Percentiles rank a stretch among this genome's conserved stretches.
Conservation (phyloP, 768 basidiomycete genomes). For the Phlebiopsis gigantea region DNA sequence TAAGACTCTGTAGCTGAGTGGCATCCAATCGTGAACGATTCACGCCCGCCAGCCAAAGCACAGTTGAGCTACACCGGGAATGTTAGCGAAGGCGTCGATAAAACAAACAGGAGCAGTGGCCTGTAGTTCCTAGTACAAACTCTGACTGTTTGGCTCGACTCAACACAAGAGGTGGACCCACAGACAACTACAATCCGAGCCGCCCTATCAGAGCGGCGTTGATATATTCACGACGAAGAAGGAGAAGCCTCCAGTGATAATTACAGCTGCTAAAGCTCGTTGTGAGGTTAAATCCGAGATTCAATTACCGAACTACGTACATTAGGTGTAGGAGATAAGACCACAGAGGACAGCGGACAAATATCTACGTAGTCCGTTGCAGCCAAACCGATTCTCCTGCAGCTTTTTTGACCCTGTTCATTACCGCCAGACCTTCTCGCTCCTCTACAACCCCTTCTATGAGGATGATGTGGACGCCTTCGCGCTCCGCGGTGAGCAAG, state of each 20-base stretch:
- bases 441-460: slow-evolving; percentile 81
- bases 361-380: slow-evolving; percentile 8
- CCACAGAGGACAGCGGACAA: neutral
- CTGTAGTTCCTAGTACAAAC: neutral
- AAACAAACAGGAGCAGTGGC: neutral
- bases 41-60: neutral
- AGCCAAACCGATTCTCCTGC: slow-evolving; percentile 49
- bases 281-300: neutral
- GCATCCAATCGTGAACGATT: neutral
- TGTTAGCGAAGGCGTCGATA: neutral
- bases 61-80: neutral
- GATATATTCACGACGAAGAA: neutral
- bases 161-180: slow-evolving; percentile 1
- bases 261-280: neutral
- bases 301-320: neutral
- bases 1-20: neutral
- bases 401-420: slow-evolving; percentile 92
- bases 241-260: neutral
- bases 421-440: slow-evolving; percentile 84
- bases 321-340: too few relatives aligned
- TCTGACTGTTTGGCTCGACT: neutral
- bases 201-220: neutral
- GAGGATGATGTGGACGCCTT: slow-evolving; percentile 76
- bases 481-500: slow-evolving; percentile 69
- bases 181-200: neutral